Evolutionary conservation across 1,284 basidiomycete genomes (phyloP), one percentile per base, ranked within the genome.

Genomic region (Ustilago shanxiensis): DNA sequence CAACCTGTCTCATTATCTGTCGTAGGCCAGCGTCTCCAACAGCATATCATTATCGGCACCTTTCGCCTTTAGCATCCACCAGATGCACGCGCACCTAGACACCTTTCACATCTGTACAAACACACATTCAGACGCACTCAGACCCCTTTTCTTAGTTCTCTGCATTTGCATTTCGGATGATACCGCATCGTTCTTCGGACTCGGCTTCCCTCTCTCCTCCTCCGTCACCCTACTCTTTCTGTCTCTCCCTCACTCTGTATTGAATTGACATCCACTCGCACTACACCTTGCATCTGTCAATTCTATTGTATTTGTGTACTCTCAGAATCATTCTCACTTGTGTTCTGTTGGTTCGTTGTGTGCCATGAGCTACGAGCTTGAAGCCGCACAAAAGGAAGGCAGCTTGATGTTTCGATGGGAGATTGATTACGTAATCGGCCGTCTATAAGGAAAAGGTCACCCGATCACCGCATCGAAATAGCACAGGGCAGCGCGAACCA

Each of bases 1-100:
- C 60, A 72, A 72, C 51, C 47, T 77, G 31, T 68, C 70, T 44
- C 65, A 72, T 45, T 72, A 66, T 24, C 66, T 72, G 33, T 72
- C 74, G n/a, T 72, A 62, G 39, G 28, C 29, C 18, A 22, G 3
- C 20, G 7, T 14, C 7, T 7, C 24, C 28, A 49, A 22, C 28
- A 14, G 14, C 35, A 20, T 24, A 33, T 16, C 20, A 24, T 16
- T 29, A n/a, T 28, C n/a, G 22, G 39, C 14, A n/a, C 18, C 24
- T 29, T 26, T 28, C 24, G 24, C 6, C 24, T 11, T 28, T 18
- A 20, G 33, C 31, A 33, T 53, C 51, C 31, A 8, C 3, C 18
- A 31, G 18, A 33, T 53, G 18, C n/a, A 14, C 1, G 7, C 20
- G 28, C 26, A 58, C 10, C 22, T 51, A 60, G 44, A 61, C 37